Base-by-base conservation (phyloP, 257 asterid species). In the Penstemon newberryi region DNA sequence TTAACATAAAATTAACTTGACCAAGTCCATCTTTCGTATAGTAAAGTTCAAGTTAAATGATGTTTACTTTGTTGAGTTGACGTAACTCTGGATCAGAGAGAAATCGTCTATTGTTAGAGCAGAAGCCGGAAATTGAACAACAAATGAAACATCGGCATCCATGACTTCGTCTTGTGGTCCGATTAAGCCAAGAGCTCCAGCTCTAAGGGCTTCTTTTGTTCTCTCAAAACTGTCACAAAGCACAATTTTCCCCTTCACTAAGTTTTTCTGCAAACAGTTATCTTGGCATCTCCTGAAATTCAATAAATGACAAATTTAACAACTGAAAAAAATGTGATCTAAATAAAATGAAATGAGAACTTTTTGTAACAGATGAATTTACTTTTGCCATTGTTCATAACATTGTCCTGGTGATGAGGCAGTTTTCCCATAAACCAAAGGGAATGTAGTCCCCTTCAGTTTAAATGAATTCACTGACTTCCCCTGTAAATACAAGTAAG, bases 221-320 rank as follows among this genome's bases (percentile, higher is more conserved):
- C 65, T 72, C 1, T 0, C n/a, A 2, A 33, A 0, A 2, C 0
- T 37, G 39, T 43, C 18, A 13, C 83, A 78, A 4, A 78, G 65
- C 7, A 78, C 66, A 25, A 78, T 47, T 51, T 78, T 74, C n/a
- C 75, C 78, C 25, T 56, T 63, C 5, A 78, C 80, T 13, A 70
- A 19, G 8, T 11, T 49, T 33, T 4, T 46, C 19, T 51, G 43
- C 8, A 74, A 47, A 52, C 83, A 78, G 3, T 47, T 18, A 3
- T 0, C 1, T 4, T 0, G 5, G 18, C 77, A 70, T 3, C 0
- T 3, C 77, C 76, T 76, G 45, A n/a, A 25, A 50, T 39, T 11
- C 25, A 63, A 8, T 46, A 4, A 51, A 8, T 25, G 5, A 39
- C 7, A 4, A 6, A 5, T 12, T 5, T 10, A 38, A 5, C 11